Evolutionary conservation across 23 red algal species (phyloP).

Genomic region (Gracilariopsis chorda): DNA sequence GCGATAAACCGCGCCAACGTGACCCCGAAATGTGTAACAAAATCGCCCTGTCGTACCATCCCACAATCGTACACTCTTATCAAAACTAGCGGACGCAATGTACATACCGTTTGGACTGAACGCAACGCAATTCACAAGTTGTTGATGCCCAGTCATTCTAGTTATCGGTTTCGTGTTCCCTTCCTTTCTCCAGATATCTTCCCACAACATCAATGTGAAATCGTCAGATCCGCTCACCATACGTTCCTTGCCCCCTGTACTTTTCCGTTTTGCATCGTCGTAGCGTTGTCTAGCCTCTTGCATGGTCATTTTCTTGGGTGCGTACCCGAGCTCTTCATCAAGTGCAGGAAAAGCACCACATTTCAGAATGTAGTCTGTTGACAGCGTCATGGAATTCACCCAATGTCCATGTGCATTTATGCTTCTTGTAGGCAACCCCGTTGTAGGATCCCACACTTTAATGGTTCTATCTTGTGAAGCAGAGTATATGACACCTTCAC

Average conservation of each 20-base stretch:
- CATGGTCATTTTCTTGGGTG: constrained; percentile 2
- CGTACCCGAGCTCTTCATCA: constrained; percentile 16
- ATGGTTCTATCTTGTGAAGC: constrained; percentile 89
- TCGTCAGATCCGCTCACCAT: constrained; percentile 93
- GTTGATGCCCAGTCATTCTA: constrained; percentile 96
- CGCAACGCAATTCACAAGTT: constrained; percentile 93
- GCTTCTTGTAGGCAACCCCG: constrained; percentile 41
- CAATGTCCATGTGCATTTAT: constrained; percentile 90
- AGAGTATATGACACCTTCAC: constrained; percentile 85
- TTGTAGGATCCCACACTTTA: constrained; percentile 56
- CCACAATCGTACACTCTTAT: constrained; percentile 94
- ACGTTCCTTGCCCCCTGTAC: constrained; percentile 57
- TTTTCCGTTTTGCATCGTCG: constrained; percentile 12
- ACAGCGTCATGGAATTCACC: constrained; percentile 91
- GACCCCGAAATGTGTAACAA: constrained; percentile 78
- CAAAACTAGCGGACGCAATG: constrained; percentile 92
- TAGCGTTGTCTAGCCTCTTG: constrained; percentile 62
- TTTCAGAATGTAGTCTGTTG: constrained; percentile 76
- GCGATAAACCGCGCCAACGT: constrained; percentile 91
- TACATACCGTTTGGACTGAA: constrained; percentile 86
- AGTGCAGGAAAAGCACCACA: constrained; percentile 77
- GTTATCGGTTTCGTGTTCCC: background rate
- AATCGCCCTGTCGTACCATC: constrained; percentile 76
- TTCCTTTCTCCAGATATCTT: background rate
- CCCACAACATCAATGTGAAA: constrained; percentile 90